Base-by-base conservation (phyloP, 495 filamentous ascomycete genomes). In the Gamarada debralockiae region DNA sequence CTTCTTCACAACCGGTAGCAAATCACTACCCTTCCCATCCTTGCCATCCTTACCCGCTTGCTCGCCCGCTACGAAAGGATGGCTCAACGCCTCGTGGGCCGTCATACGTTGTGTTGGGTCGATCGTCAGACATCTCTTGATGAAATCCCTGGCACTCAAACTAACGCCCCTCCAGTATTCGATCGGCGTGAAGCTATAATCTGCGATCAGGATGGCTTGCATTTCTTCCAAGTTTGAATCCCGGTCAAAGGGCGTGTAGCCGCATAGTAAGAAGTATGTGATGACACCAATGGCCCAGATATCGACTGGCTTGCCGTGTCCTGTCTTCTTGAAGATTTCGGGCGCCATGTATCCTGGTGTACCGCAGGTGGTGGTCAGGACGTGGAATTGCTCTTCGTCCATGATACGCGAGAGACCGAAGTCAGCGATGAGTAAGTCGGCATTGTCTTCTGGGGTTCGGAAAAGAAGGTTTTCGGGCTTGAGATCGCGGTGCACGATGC, bases 361-460 rank as follows among this genome's bases (percentile, higher is more conserved):
- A 27, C 93, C 93, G 63, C 93, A 98, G 3, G 93, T 98, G 1
- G 93, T 98, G 3, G 95, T 98, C 31, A 98, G 72, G 22, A 97
- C 92, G 63, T 97, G 95, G 67, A 98, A 97, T 64, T 97, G 89
- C 69, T 97, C 92, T 71, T 97, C 95, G 66, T 98, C 95, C 91
- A 98, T 97, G 69, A 98, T 97, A 37, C 93, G 76, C 12, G 83
- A 89, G 27, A 98, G 73, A 8, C 93, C 93, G 63, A 98, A 98
- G 67, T 98, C 93, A 31, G 95, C 93, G 64, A 98, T 97, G 48
- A 98, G 71, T n/a, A 98, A 71, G 66, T 90, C 86, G 52, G 86
- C 83, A 61, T 90, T 90, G 60, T 90, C 86, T 66, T 90, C 86
- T 13, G 86, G 85, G 1, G 86, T 90, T 40, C 86, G 76, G 71